phyloP scores from a whole-genome alignment of 345 rosid genomes.

The Combretum micranthum region DNA sequence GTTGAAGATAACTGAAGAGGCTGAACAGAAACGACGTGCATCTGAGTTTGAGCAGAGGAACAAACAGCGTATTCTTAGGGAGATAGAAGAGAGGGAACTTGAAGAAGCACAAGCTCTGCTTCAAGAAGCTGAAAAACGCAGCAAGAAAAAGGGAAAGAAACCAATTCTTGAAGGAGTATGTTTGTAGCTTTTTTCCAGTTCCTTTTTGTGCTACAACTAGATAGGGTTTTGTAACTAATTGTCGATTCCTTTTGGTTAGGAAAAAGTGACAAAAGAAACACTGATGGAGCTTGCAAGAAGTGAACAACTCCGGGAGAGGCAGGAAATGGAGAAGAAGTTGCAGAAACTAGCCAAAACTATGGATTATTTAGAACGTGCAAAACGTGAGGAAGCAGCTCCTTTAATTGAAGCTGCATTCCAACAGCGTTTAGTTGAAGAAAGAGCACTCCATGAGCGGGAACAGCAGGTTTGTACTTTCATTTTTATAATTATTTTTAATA shows the following conservation, averaged over 20 bases:
- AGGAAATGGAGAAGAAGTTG: slow-evolving; percentile 89
- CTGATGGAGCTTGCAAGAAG: slow-evolving; percentile 70
- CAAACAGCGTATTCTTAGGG: slow-evolving; percentile 67
- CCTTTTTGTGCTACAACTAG: slow-evolving; percentile 4
- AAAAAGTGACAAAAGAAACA: slow-evolving; percentile 70
- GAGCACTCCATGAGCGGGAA: slow-evolving; percentile 73
- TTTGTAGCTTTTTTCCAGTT: background rate
- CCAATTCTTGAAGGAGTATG: slow-evolving; percentile 81
- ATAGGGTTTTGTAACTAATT: background rate
- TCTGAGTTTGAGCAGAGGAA: slow-evolving; percentile 69
- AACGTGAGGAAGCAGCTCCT: slow-evolving; percentile 94
- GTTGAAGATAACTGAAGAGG: slow-evolving; percentile 86
- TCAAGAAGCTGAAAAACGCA: slow-evolving; percentile 72
- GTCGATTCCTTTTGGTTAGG: slow-evolving; percentile 30
- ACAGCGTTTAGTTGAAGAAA: slow-evolving; percentile 78
- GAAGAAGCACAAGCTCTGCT: slow-evolving; percentile 81
- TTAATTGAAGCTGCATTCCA: slow-evolving; percentile 91
- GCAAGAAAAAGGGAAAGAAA: slow-evolving; percentile 73
- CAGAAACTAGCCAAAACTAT: slow-evolving; percentile 83
- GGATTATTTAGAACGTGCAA: slow-evolving; percentile 96
- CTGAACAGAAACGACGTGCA: slow-evolving; percentile 87
- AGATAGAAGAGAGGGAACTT: slow-evolving; percentile 86
- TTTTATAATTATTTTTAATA: background rate
- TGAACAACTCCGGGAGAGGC: slow-evolving; percentile 92
- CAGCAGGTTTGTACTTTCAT: slow-evolving; percentile 51